Percentiles rank a stretch among this genome's conserved stretches.
Conservation (phyloP, 306 rosid species). For the Lathyrus aphaca region DNA sequence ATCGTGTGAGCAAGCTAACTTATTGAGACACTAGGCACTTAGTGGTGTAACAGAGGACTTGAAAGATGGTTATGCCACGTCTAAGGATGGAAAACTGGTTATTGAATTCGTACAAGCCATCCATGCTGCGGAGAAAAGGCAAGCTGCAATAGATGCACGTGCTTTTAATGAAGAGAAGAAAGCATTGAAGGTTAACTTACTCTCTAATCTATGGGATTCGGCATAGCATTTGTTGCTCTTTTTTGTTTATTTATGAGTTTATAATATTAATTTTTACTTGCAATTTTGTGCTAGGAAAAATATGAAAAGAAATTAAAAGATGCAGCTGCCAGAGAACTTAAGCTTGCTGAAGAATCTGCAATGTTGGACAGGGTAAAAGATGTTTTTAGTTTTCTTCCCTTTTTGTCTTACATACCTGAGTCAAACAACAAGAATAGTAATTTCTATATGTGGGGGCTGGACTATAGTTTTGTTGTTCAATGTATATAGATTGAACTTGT, state of each 20-base stretch:
- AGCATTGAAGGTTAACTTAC: constrained; percentile 58
- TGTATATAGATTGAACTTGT: constrained; percentile 32
- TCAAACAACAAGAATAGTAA: constrained; percentile 26
- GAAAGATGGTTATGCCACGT: constrained; percentile 58
- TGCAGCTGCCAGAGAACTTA: constrained; percentile 85
- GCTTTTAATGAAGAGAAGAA: constrained; percentile 76
- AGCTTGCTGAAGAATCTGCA: constrained; percentile 93
- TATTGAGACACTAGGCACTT: constrained; percentile 52
- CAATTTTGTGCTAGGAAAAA: constrained; percentile 57
- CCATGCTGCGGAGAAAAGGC: constrained; percentile 88
- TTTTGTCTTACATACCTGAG: constrained; percentile 5
- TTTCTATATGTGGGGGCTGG: constrained; percentile 3
- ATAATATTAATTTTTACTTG: constrained; percentile 20
- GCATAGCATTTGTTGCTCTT: constrained; percentile 6
- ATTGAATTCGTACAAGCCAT: constrained; percentile 85
- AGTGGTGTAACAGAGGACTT: constrained; percentile 55
- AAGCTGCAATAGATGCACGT: constrained; percentile 79
- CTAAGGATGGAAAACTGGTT: constrained; percentile 85
- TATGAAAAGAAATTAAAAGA: constrained; percentile 85
- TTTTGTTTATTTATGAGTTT: constrained; percentile 37
- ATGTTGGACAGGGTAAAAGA: constrained; percentile 78
- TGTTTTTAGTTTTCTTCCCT: constrained; percentile 11
- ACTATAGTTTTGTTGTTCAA: constrained; percentile 21
- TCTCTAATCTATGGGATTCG: constrained; percentile 30
- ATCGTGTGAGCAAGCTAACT: constrained; percentile 33